Evolutionary conservation across 179 eudicot species (phyloP), one percentile per base, ranked within the genome.

Genomic region (Carnegiea gigantea): DNA sequence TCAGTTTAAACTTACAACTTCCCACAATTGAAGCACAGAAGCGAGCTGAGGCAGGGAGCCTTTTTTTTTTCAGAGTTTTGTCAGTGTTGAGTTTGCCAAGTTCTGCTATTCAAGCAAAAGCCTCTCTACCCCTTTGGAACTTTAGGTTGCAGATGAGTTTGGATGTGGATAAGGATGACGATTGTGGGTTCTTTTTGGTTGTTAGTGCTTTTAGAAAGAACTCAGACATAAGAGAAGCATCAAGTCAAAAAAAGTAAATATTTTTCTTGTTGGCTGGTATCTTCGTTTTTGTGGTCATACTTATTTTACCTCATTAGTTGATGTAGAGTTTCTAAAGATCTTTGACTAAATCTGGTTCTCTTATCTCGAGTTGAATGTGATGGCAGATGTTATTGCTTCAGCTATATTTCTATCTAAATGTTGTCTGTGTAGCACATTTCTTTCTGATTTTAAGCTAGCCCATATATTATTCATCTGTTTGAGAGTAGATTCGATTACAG

Each of bases 381-480:
- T 36, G 43, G 26, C 18, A 17, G 73, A 62, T 59, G 18, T 59
- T 49, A 12, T 80, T 15, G 40, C 48, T 26, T 76, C 5, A 60
- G 53, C 18, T 49, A 13, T 72, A 20, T 44, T 3, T 64, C 13
- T 74, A 18, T 33, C 21, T 28, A 8, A 28, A 30, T n/a, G 43
- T 53, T 40, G 17, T 13, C 21, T 30, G 53, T 26, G 44, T 21
- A 51, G n/a, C 54, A 18, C 57, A 70, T 76, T 12, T 70, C 28
- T 33, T 68, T 54, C 20, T 77, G 72, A 44, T 11, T 59, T 40
- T 48, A 70, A 43, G 73, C 12, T 77, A 18, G 51, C 65, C 30
- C 10, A 20, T 71, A 54, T 59, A 74, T 13, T 75, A 38, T 49
- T 79, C 57, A 30, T 70, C 28, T 24, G 28, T 80, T 65, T 64